A percentile compares a stretch with the other conserved stretches of the same genome.
Conservation (phyloP, 768 basidiomycete species). For the Suillus tomentosus region DNA sequence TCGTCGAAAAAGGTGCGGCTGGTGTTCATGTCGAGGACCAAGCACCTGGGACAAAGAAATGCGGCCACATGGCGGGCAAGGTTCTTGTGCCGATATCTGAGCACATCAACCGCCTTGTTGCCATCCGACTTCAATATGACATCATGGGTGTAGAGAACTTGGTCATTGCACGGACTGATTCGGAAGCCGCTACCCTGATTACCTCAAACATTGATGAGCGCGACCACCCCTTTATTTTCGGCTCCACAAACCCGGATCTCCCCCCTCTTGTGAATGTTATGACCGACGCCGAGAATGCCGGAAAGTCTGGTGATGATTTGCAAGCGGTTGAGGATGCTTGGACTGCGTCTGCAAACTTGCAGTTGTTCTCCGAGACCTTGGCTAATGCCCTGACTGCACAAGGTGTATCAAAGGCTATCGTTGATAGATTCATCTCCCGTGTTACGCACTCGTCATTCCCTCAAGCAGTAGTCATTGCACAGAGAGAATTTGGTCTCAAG, state of each 20-base stretch:
- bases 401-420: constrained; percentile 46
- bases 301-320: constrained; percentile 76
- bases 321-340: constrained; percentile 91
- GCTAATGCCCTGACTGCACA: constrained; percentile 66
- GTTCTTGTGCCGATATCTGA: constrained; percentile 96
- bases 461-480: constrained; percentile 72
- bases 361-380: constrained; percentile 75
- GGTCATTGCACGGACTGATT: constrained; percentile 91
- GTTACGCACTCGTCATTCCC: constrained; percentile 69
- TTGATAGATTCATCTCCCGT: constrained; percentile 64
- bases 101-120: constrained; percentile 97
- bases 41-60: constrained; percentile 96
- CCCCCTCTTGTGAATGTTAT: constrained; percentile 77
- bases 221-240: constrained; percentile 98
- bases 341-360: constrained; percentile 75
- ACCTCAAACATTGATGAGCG: constrained; percentile 95
- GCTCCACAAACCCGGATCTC: constrained; percentile 75
- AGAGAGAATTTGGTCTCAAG: constrained; percentile 74
- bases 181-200: constrained; percentile 96
- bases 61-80: constrained; percentile 92
- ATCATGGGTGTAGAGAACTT: constrained; percentile 98
- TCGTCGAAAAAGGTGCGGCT: constrained; percentile 97
- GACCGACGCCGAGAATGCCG: constrained; percentile 79
- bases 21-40: constrained; percentile 99
- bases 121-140: constrained; percentile 96